Evolutionary conservation across 306 rosid species (phyloP).

Genomic region (Vigna angularis): DNA sequence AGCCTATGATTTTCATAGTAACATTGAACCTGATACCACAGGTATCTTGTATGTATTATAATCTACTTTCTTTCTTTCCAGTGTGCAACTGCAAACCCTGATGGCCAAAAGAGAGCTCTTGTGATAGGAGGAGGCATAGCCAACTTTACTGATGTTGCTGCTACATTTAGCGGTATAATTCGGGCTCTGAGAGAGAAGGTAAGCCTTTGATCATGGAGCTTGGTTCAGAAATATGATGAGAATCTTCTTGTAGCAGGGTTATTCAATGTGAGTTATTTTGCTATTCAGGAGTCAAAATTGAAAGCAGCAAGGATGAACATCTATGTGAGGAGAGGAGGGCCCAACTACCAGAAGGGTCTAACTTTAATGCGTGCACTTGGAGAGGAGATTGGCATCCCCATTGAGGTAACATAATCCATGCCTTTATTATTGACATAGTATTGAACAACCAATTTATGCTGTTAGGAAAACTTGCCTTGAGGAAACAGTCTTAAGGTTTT

Average conservation of each 20-base stretch:
- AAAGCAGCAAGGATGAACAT: conserved; percentile 88
- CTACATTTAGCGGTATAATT: conserved; percentile 93
- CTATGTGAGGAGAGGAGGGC: conserved; percentile 97
- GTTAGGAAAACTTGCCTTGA: conserved; percentile 21
- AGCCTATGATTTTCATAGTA: neutral
- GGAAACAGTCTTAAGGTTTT: conserved; percentile 14
- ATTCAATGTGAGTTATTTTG: conserved; percentile 39
- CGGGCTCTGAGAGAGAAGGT: conserved; percentile 96
- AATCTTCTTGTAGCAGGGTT: conserved; percentile 4
- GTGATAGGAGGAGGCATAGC: conserved; percentile 98
- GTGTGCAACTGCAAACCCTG: conserved; percentile 94
- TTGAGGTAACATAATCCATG: conserved; percentile 64
- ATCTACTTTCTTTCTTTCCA: conserved; percentile 50
- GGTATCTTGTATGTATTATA: conserved; percentile 26
- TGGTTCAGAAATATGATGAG: conserved; percentile 2
- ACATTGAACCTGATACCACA: conserved; percentile 1
- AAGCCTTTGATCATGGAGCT: conserved; percentile 17
- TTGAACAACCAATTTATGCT: conserved; percentile 19
- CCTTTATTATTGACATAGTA: neutral
- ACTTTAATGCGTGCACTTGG: conserved; percentile 89
- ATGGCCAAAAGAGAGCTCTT: conserved; percentile 91
- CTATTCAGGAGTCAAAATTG: conserved; percentile 77
- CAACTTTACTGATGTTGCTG: conserved; percentile 94
- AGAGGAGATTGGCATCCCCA: conserved; percentile 87
- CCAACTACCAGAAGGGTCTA: conserved; percentile 97